Base-by-base conservation (phyloP, 1,284 basidiomycete genomes). In the Papiliotrema flavescens region DNA sequence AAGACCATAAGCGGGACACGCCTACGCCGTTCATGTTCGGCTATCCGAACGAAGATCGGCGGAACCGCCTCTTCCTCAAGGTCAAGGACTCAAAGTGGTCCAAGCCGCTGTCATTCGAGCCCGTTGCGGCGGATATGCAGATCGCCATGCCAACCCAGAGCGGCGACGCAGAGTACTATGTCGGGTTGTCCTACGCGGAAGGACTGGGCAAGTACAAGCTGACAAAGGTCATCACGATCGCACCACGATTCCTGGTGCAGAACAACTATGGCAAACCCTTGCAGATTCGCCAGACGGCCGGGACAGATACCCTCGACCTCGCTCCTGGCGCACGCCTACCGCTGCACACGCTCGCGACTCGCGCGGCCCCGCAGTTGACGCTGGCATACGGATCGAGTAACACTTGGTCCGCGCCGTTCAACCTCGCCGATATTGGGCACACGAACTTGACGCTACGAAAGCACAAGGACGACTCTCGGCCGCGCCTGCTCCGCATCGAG, bases 191-290 rank as follows among this genome's bases (percentile, higher is more conserved):
- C 4, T 97, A 96, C 82, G 83, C 85, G 20, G 94, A 97, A 73
- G 95, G 95, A 3, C 78, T 88, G 24, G 96, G 96, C 46, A 96
- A 94, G 81, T 98, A 98, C 78, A 97, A 98, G 74, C 79, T 98
- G 46, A 88, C 88, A 26, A 98, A 98, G 78, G 89, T 98, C 60
- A 87, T 98, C 67, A 96, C 90, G 1, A 79, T 98, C 39, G 82
- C 88, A 6, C 96, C 96, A 14, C 84, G 95, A 26, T 98, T 95
- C 79, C 79, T 98, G 59, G 78, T 98, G 67, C 88, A 88, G 74
- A 99, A 98, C 77, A 82, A 84, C 60, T 82, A 92, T 35, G 67
- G 78, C 4, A 83, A 85, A 53, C 66, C 85, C 0, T 80, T 99
- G 42, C 84, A 84, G 46, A 85, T 95, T 75, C 85, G 96, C 28